Evolutionary conservation across 441 rosid species (phyloP).

Genomic region (Flueggea neowawraea): DNA sequence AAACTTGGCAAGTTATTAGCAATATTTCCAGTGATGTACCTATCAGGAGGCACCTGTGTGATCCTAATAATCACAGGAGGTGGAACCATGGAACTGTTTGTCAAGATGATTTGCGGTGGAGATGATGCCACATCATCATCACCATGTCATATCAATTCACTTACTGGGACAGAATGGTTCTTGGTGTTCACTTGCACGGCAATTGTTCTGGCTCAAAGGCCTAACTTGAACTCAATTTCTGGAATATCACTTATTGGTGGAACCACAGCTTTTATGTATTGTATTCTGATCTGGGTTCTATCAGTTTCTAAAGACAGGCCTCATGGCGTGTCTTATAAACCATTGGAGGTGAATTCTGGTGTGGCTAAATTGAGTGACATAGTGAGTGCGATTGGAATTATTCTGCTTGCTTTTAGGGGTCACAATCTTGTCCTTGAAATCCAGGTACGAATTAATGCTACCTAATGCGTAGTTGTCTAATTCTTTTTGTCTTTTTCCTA

Average conservation of each 20-base stretch:
- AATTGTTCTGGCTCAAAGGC: constrained; percentile 33
- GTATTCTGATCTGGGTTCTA: constrained; percentile 32
- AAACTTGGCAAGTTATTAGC: constrained; percentile 44
- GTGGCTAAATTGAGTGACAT: constrained; percentile 24
- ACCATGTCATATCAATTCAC: constrained; percentile 16
- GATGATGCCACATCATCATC: constrained; percentile 1
- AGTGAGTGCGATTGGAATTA: constrained; percentile 37
- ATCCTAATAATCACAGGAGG: constrained; percentile 48
- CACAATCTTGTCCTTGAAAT: constrained; percentile 64
- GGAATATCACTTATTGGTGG: constrained; percentile 36
- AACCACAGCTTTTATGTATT: constrained; percentile 26
- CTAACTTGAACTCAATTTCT: constrained; percentile 40
- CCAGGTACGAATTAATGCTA: constrained; percentile 24
- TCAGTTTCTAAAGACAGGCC: constrained; percentile 30
- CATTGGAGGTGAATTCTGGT: constrained; percentile 13
- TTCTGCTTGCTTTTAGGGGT: constrained; percentile 48
- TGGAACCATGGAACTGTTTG: constrained; percentile 27
- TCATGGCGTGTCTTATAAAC: constrained; percentile 14
- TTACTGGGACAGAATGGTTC: constrained; percentile 34
- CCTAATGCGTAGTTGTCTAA: too few species aligned
- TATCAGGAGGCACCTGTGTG: constrained; percentile 58
- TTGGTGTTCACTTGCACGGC: constrained; percentile 41
- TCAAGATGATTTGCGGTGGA: constrained; percentile 16
- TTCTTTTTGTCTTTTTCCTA: too few species aligned
- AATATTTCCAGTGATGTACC: constrained; percentile 55